Evolutionary conservation across 2,329 filamentous ascomycete species (phyloP).

Genomic region (Diaporthe capsici): DNA sequence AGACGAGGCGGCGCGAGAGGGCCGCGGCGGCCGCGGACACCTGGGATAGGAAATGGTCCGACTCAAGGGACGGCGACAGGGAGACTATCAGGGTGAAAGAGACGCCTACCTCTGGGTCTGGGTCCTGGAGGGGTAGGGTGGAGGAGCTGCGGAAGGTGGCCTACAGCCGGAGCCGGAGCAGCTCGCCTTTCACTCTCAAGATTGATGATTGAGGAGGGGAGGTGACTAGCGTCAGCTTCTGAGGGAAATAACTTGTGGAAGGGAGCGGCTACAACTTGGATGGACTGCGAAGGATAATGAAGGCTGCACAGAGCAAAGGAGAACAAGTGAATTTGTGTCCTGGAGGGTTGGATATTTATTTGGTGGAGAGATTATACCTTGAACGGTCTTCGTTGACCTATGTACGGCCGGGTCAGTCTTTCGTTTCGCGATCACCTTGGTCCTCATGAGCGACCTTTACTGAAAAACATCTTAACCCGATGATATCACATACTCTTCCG

Average conservation of each 20-base stretch:
- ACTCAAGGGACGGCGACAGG: background rate
- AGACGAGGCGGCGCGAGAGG: constrained; percentile 32
- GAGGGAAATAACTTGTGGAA: background rate
- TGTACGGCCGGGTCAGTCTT: background rate
- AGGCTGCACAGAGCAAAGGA: background rate
- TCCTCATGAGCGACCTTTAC: background rate
- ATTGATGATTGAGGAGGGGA: constrained; percentile 14
- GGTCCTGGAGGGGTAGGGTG: constrained; percentile 18
- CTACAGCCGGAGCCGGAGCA: constrained; percentile 7
- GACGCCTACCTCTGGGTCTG: background rate
- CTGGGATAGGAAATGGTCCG: constrained; percentile 4
- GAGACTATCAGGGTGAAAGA: constrained; percentile 20
- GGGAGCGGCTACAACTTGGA: background rate
- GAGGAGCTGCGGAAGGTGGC: constrained; percentile 7
- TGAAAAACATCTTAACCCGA: background rate
- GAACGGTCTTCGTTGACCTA: constrained; percentile 6
- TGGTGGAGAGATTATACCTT: background rate
- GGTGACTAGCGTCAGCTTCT: background rate
- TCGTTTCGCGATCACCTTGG: constrained; percentile 4
- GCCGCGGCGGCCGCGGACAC: background rate
- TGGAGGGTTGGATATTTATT: background rate
- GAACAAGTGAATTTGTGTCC: background rate
- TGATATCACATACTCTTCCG: background rate
- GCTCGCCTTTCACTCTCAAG: constrained; percentile 33
- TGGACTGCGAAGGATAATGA: constrained; percentile 1